Percentiles rank a stretch among this genome's conserved stretches.
phyloP scores from a whole-genome alignment of 148 eudicot species.

The Salicornia ramosissima region DNA sequence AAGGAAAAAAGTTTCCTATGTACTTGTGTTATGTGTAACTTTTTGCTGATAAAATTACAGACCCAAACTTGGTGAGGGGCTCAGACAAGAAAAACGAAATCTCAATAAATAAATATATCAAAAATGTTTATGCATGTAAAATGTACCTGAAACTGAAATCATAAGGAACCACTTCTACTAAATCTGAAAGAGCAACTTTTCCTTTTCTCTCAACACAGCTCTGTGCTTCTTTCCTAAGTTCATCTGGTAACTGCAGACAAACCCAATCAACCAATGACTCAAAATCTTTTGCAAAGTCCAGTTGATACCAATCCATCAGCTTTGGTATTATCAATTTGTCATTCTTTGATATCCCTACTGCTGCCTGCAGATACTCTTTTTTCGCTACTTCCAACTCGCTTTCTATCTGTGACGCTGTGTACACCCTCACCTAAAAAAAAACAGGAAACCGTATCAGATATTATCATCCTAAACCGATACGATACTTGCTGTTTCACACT shows the following conservation, averaged over 20 bases:
- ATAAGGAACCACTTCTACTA: slow-evolving; percentile 58
- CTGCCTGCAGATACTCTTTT: slow-evolving; percentile 73
- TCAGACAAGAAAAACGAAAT: neutral
- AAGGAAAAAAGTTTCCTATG: neutral
- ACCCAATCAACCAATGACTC: slow-evolving; percentile 80
- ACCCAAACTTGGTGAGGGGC: neutral
- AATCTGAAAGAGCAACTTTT: slow-evolving; percentile 38
- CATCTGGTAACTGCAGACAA: slow-evolving; percentile 74
- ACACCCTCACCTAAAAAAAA: slow-evolving; percentile 90
- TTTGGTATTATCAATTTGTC: slow-evolving; percentile 63
- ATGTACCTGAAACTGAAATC: slow-evolving; percentile 90
- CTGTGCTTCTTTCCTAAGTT: slow-evolving; percentile 45
- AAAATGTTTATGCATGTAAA: slow-evolving; percentile 31
- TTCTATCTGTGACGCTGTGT: slow-evolving; percentile 77
- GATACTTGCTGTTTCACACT: slow-evolving; percentile 3
- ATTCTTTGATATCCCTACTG: slow-evolving; percentile 53
- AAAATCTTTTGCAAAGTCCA: slow-evolving; percentile 81
- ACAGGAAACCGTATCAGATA: no score
- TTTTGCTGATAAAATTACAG: slow-evolving; percentile 8
- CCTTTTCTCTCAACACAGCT: slow-evolving; percentile 40
- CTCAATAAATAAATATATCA: no score
- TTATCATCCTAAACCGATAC: no score
- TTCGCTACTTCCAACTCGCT: slow-evolving; percentile 77
- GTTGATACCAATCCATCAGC: slow-evolving; percentile 75
- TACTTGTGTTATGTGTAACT: slow-evolving; percentile 17